Evolutionary conservation across 371 early-diverging fungal species (phyloP).

Genomic region (Mucor circinelloides): DNA sequence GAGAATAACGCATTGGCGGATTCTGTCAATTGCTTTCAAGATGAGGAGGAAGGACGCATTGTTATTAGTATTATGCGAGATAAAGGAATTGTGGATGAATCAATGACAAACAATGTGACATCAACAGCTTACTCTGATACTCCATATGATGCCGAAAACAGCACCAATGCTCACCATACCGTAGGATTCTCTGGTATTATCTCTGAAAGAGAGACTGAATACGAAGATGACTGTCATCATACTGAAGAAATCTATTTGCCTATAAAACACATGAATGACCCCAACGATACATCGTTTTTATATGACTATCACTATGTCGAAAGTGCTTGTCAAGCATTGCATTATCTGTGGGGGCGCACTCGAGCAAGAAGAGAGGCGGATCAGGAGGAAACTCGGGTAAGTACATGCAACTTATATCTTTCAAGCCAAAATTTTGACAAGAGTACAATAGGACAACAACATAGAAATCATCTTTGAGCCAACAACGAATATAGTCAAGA

Average conservation of each 20-base stretch:
- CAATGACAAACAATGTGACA: no score
- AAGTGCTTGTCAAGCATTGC: conserved; percentile 16
- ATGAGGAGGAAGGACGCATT: background rate
- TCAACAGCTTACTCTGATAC: no score
- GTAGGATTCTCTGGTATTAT: no score
- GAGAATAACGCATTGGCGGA: background rate
- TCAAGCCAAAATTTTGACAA: no score
- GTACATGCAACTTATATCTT: no score
- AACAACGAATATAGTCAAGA: background rate
- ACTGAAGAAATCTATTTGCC: conserved; percentile 16
- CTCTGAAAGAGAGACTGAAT: background rate
- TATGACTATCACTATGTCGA: conserved; percentile 7
- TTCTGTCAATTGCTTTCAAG: background rate
- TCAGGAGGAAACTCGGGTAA: background rate
- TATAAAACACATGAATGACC: background rate
- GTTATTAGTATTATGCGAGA: background rate
- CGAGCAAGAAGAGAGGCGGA: background rate
- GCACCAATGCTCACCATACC: no score
- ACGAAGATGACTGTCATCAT: background rate
- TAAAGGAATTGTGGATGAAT: background rate
- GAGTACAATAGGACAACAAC: background rate
- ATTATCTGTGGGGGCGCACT: conserved; percentile 1
- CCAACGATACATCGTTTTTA: background rate
- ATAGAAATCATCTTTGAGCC: background rate
- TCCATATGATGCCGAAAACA: no score